Percentiles rank a stretch among this genome's conserved stretches.
These are phyloP conservation scores for Parmelia sp. DNA, from an alignment of 495 filamentous ascomycete genomes.

Conservation along the genomic window DNA sequence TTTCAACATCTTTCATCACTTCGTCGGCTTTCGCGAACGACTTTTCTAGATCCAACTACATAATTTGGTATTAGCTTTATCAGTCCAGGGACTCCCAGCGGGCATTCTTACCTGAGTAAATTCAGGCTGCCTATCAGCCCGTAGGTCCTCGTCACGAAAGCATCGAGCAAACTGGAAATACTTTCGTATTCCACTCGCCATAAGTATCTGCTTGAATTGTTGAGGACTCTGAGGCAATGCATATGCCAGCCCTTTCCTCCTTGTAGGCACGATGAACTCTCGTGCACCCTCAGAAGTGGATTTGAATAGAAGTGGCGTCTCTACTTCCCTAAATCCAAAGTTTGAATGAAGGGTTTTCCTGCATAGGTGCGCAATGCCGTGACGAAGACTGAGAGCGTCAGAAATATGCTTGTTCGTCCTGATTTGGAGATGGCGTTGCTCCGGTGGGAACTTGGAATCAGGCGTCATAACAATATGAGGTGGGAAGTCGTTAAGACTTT, in stretches of 20 bases:
- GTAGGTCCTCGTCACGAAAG: slow-evolving; percentile 90
- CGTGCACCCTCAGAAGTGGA: slow-evolving; percentile 93
- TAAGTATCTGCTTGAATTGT: slow-evolving; percentile 97
- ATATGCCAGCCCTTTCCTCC: slow-evolving; percentile 68
- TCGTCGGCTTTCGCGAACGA: slow-evolving; percentile 67
- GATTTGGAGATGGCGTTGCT: slow-evolving; percentile 78
- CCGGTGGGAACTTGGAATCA: slow-evolving; percentile 62
- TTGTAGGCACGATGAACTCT: slow-evolving; percentile 91
- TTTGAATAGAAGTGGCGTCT: slow-evolving; percentile 93
- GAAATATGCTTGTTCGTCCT: slow-evolving; percentile 59
- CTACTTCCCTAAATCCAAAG: slow-evolving; percentile 65
- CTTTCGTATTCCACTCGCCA: slow-evolving; percentile 73
- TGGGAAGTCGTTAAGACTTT: slow-evolving; percentile 67
- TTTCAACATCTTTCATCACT: slow-evolving; percentile 66
- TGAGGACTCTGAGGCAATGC: slow-evolving; percentile 94
- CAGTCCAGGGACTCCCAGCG: neutral
- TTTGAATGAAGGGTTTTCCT: slow-evolving; percentile 45
- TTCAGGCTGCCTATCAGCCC: slow-evolving; percentile 91
- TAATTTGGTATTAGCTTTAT: slow-evolving; percentile 9
- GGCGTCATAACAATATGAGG: slow-evolving; percentile 66
- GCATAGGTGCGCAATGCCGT: slow-evolving; percentile 44
- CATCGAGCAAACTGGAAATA: slow-evolving; percentile 94
- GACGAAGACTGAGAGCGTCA: slow-evolving; percentile 56
- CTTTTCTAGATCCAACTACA: slow-evolving; percentile 86
- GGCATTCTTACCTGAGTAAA: slow-evolving; percentile 72